phyloP scores from a whole-genome alignment of 257 asterid genomes.

The Jacaranda copaia region DNA sequence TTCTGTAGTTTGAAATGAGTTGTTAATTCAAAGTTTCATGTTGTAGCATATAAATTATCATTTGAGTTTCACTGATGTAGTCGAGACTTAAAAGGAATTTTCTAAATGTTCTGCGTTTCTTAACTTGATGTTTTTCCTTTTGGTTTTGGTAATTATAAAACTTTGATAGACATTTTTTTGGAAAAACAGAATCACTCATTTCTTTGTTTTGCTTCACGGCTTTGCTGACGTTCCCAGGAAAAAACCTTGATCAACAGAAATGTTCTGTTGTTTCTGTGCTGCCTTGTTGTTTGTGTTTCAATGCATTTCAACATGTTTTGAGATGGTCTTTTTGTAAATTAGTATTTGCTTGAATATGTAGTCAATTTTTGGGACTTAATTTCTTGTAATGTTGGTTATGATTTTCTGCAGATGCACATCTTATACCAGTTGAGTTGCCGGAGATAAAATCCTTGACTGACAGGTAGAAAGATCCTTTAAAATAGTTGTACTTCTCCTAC shows the following conservation, averaged over 20 bases:
- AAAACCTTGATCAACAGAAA: not conserved
- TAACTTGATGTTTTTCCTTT: not conserved
- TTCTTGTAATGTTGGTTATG: slow-evolving; percentile 27
- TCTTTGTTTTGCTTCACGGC: not conserved
- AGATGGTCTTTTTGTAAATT: not conserved
- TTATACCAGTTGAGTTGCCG: slow-evolving; percentile 87
- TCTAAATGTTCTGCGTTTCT: not conserved
- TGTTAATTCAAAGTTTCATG: not conserved
- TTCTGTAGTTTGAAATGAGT: not conserved
- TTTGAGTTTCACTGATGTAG: not conserved
- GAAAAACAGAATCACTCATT: not conserved
- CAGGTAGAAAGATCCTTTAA: slow-evolving; percentile 56
- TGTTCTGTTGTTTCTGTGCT: slow-evolving; percentile 13
- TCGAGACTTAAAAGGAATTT: slow-evolving; percentile 2
- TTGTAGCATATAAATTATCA: slow-evolving; percentile 5
- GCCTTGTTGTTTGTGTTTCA: not conserved
- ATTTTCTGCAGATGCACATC: slow-evolving; percentile 85
- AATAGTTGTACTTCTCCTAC: slow-evolving; percentile 24
- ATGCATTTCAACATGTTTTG: slow-evolving; percentile 19
- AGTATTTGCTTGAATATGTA: slow-evolving; percentile 13
- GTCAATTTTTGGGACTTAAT: not conserved
- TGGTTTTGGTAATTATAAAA: not conserved
- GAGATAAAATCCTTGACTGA: slow-evolving; percentile 83
- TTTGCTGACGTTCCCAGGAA: not conserved
- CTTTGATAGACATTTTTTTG: not conserved